These are phyloP conservation scores for Saccharomyces pastorianus DNA, from an alignment of 1,139 yeast genomes.

Conservation along the genomic window DNA sequence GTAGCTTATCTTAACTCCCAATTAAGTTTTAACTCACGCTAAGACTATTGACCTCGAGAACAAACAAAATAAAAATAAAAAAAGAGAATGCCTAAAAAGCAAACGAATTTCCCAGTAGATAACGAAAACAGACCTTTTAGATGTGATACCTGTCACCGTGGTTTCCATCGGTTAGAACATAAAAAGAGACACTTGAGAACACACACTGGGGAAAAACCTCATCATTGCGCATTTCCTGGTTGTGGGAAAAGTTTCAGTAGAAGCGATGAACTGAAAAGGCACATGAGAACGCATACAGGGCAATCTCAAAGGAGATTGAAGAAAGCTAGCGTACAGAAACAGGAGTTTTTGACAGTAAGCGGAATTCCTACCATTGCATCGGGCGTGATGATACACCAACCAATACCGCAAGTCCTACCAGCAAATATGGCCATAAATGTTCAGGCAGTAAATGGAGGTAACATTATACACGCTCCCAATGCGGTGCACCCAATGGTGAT, in stretches of 20 bases:
- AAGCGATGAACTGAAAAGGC: conserved; percentile 86
- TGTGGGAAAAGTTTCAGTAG: conserved; percentile 80
- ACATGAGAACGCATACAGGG: conserved; percentile 61
- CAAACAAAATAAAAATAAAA: conserved; percentile 23
- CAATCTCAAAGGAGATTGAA: conserved; percentile 15
- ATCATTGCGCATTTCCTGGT: conserved; percentile 78
- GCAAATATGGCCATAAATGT: background rate
- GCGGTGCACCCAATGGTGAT: background rate
- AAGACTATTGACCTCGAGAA: background rate
- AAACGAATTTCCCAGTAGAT: conserved; percentile 16
- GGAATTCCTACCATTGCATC: background rate
- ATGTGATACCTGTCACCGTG: conserved; percentile 86
- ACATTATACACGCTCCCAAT: background rate
- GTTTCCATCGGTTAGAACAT: conserved; percentile 87
- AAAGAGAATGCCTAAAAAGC: conserved; percentile 7
- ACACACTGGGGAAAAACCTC: conserved; percentile 85
- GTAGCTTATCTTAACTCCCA: conserved; percentile 27
- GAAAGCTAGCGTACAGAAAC: conserved; percentile 1
- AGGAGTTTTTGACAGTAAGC: background rate
- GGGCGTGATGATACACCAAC: background rate
- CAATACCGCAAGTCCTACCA: background rate
- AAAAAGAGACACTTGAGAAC: conserved; percentile 91
- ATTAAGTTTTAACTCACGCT: too few species aligned
- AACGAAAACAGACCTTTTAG: conserved; percentile 54
- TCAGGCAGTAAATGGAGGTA: background rate